A percentile compares a stretch with the other conserved stretches of the same genome.
Conservation (phyloP, 768 basidiomycete genomes). For the Termitomyces sp. region DNA sequence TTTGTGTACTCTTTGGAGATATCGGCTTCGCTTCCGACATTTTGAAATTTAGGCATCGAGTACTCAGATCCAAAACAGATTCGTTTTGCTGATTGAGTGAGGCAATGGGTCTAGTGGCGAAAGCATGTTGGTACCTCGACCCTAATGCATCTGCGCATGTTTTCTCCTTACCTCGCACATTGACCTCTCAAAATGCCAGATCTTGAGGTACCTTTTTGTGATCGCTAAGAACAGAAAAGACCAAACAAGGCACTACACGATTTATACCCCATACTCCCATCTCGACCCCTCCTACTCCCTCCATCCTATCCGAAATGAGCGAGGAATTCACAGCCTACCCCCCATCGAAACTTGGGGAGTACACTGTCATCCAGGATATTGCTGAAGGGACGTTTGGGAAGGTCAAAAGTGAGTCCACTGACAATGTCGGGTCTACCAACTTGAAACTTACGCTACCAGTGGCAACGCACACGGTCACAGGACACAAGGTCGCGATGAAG, state of each 20-base stretch:
- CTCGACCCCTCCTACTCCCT: conserved; percentile 16
- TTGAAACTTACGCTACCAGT: conserved; percentile 40
- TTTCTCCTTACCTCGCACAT: not conserved
- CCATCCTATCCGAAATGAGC: conserved; percentile 22
- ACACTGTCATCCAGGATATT: conserved; percentile 80
- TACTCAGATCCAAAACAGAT: conserved; percentile 2
- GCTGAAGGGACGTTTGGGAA: conserved; percentile 98
- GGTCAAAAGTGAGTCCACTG: conserved; percentile 78
- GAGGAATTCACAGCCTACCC: conserved; percentile 33
- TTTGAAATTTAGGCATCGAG: conserved; percentile 5
- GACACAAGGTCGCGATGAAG: conserved; percentile 97
- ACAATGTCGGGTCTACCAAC: not conserved
- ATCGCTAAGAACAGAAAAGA: not conserved
- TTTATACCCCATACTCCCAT: conserved; percentile 25
- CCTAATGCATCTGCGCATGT: not conserved
- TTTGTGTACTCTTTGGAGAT: conserved; percentile 4
- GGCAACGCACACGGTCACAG: conserved; percentile 90
- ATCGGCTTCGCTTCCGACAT: conserved; percentile 7
- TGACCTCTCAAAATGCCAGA: not conserved
- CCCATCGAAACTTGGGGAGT: conserved; percentile 82
- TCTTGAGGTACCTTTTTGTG: not conserved
- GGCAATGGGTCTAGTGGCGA: not conserved
- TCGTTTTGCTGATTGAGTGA: conserved; percentile 1
- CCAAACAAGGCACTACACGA: conserved; percentile 18
- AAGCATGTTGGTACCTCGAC: not conserved